Conservation (phyloP, 1,284 basidiomycete genomes). For the Trametes pubescens region DNA sequence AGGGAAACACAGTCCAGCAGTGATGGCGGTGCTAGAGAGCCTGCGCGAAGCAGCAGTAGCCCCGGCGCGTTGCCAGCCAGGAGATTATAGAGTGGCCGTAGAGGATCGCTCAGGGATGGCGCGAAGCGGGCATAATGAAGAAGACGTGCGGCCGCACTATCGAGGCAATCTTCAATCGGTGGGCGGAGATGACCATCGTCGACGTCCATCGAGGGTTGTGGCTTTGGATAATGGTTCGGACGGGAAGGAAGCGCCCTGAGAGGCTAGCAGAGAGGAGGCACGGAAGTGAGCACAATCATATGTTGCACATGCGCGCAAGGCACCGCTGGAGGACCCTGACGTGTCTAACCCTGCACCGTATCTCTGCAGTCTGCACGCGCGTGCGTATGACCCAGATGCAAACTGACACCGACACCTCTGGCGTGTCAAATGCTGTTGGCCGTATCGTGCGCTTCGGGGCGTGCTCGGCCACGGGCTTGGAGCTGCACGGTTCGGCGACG, state of each 20-base stretch:
- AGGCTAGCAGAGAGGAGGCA: not conserved
- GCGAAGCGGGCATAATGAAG: conserved; percentile 16
- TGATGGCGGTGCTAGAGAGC: conserved; percentile 11
- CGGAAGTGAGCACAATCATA: conserved; percentile 21
- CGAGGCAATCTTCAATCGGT: conserved; percentile 5
- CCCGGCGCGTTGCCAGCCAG: conserved; percentile 10
- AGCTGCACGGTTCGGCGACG: not conserved
- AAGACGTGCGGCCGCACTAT: conserved; percentile 10
- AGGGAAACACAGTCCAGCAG: not conserved
- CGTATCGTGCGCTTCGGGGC: conserved; percentile 7
- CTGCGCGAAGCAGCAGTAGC: not conserved
- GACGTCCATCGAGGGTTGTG: not conserved
- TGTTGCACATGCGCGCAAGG: conserved; percentile 17
- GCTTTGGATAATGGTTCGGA: not conserved
- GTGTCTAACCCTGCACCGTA: not conserved
- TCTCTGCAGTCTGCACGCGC: not conserved
- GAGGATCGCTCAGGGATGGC: conserved; percentile 18
- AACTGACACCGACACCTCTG: not conserved
- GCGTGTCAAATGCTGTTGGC: not conserved
- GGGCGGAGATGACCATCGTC: conserved; percentile 17
- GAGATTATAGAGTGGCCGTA: conserved; percentile 18
- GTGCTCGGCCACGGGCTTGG: conserved; percentile 13
- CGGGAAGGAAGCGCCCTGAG: not conserved
- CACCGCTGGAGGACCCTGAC: not conserved
- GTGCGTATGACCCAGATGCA: not conserved